Percentiles rank a stretch among this genome's conserved stretches.
Evolutionary conservation across 1,284 basidiomycete species (phyloP).

Genomic region (Filobasidium uniguttulatum): DNA sequence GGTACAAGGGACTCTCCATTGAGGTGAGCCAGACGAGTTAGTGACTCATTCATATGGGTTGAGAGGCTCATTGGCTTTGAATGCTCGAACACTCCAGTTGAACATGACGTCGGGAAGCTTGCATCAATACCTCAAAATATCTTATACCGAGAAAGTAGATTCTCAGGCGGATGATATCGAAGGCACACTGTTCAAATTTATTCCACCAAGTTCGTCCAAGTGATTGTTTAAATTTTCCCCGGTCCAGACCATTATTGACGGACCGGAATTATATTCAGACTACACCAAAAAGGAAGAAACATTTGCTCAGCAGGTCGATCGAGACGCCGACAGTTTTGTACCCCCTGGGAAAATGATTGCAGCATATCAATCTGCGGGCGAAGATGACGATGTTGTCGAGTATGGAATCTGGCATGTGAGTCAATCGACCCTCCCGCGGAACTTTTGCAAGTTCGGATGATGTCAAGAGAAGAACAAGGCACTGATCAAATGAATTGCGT

Average conservation of each 20-base stretch:
- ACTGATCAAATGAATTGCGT: slow-evolving; percentile 13
- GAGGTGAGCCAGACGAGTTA: slow-evolving; percentile 47
- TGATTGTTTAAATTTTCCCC: background rate
- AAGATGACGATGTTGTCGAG: slow-evolving; percentile 38
- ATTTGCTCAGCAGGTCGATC: slow-evolving; percentile 56
- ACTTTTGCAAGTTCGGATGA: background rate
- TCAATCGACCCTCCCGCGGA: slow-evolving; percentile 11
- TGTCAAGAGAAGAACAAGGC: background rate
- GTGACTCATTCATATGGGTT: background rate
- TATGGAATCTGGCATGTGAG: slow-evolving; percentile 78
- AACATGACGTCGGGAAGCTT: slow-evolving; percentile 79
- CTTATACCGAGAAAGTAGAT: slow-evolving; percentile 54
- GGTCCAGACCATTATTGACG: background rate
- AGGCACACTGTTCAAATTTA: slow-evolving; percentile 58
- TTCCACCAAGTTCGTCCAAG: slow-evolving; percentile 50
- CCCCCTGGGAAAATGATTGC: slow-evolving; percentile 64
- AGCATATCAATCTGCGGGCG: slow-evolving; percentile 46
- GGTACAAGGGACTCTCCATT: slow-evolving; percentile 68
- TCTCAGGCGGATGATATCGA: slow-evolving; percentile 77
- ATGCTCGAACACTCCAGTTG: slow-evolving; percentile 42
- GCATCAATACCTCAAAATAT: slow-evolving; percentile 57
- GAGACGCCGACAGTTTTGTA: slow-evolving; percentile 57
- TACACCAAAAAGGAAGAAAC: slow-evolving; percentile 25
- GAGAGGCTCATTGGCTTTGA: background rate
- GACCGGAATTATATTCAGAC: slow-evolving; percentile 1